These are phyloP conservation scores for Eucalyptus regnans DNA, from an alignment of 345 rosid species.

Conservation along the genomic window DNA sequence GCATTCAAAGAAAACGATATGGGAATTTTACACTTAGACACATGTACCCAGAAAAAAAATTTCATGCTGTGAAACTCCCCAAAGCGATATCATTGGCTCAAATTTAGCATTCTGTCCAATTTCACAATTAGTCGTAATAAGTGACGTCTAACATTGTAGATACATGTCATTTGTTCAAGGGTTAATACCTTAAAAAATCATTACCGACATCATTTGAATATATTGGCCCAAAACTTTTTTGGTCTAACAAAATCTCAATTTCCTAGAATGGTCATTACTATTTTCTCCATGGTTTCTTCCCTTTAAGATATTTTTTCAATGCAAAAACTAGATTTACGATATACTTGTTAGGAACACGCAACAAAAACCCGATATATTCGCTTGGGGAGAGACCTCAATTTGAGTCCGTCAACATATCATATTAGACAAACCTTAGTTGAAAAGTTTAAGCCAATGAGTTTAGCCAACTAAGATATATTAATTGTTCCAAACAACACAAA, in stretches of 20 bases:
- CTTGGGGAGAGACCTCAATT: neutral
- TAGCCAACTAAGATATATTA: neutral
- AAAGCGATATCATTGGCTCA: neutral
- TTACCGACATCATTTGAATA: neutral
- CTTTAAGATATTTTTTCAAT: neutral
- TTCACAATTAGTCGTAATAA: neutral
- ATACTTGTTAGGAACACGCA: neutral
- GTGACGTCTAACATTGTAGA: neutral
- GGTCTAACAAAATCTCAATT: neutral
- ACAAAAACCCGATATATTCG: neutral
- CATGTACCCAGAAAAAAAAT: neutral
- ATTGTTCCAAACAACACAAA: neutral
- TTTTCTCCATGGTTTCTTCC: neutral
- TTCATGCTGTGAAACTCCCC: neutral
- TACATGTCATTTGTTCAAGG: neutral
- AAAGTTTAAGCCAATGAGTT: neutral
- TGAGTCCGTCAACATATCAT: neutral
- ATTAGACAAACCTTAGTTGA: neutral
- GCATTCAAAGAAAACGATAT: no score
- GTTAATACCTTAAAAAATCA: neutral
- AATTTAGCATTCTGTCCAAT: neutral
- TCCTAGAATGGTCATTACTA: neutral
- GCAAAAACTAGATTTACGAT: neutral
- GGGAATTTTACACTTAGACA: neutral
- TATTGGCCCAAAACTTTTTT: neutral